These are phyloP conservation scores for Angophora floribunda DNA, from an alignment of 345 rosid species.

Conservation along the genomic window DNA sequence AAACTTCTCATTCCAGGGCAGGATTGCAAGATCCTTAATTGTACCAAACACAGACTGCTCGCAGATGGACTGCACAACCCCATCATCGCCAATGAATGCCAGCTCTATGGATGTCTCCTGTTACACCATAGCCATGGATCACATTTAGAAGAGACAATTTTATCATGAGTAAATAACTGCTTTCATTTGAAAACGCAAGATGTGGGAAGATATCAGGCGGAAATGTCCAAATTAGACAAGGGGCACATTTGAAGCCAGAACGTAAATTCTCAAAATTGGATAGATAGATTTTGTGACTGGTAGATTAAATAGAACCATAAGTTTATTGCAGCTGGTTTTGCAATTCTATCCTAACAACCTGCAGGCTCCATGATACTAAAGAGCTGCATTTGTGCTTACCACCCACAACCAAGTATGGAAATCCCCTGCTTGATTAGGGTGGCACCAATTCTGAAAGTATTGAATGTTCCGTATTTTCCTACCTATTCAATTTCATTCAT, in stretches of 20 bases:
- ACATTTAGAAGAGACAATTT: neutral
- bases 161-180: neutral
- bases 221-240: neutral
- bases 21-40: conserved; percentile 73
- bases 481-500: neutral
- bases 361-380: neutral
- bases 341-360: neutral
- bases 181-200: neutral
- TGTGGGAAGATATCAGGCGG: neutral
- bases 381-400: neutral
- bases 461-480: neutral
- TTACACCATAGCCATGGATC: conserved; percentile 7
- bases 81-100: conserved; percentile 70
- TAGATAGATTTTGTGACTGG: neutral
- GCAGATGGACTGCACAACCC: conserved; percentile 61
- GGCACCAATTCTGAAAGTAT: neutral
- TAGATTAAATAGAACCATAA: neutral
- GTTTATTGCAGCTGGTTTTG: neutral
- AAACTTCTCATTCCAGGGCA: conserved; percentile 57
- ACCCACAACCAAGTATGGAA: neutral
- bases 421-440: neutral
- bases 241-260: neutral
- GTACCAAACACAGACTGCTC: conserved; percentile 88
- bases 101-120: conserved; percentile 95
- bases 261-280: neutral